Evolutionary conservation across 306 rosid genomes (phyloP).

Genomic region (Elaeagnus macrophylla): DNA sequence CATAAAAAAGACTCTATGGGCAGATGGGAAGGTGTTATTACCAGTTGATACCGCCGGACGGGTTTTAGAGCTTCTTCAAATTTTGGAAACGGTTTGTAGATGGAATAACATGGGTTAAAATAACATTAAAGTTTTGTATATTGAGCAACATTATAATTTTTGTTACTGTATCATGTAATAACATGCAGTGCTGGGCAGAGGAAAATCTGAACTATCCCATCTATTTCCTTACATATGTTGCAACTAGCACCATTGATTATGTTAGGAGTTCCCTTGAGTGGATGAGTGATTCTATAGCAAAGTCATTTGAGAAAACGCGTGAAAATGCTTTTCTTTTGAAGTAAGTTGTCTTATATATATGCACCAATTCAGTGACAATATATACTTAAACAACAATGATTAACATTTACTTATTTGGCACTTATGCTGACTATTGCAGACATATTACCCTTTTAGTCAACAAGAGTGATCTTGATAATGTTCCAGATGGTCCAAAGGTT

Average conservation of each 20-base stretch:
- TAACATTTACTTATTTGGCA: conserved; percentile 20
- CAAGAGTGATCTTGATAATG: conserved; percentile 83
- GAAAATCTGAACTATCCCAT: conserved; percentile 70
- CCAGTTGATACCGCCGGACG: conserved; percentile 92
- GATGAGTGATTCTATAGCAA: conserved; percentile 96
- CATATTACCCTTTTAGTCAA: conserved; percentile 51
- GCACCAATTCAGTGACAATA: too few relatives aligned
- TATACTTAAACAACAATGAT: conserved; percentile 2
- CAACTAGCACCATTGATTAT: conserved; percentile 85
- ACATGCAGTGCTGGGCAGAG: conserved; percentile 87
- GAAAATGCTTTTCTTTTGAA: conserved; percentile 80
- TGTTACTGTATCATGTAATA: conserved; percentile 22
- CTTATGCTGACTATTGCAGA: conserved; percentile 46
- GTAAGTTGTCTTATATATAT: conserved; percentile 42
- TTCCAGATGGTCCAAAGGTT: conserved; percentile 96
- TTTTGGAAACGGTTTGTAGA: conserved; percentile 71
- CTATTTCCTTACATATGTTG: conserved; percentile 70
- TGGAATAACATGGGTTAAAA: conserved; percentile 1
- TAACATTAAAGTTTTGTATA: neutral
- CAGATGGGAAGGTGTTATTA: conserved; percentile 77
- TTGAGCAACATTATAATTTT: conserved; percentile 1
- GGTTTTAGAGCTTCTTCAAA: conserved; percentile 75
- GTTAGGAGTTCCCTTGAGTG: conserved; percentile 92
- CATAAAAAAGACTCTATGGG: conserved; percentile 70
- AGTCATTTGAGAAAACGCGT: conserved; percentile 89